Percentiles rank a stretch among this genome's conserved stretches.
These are phyloP conservation scores for Penicillium lividum DNA, from an alignment of 495 filamentous ascomycete genomes.

Conservation along the genomic window DNA sequence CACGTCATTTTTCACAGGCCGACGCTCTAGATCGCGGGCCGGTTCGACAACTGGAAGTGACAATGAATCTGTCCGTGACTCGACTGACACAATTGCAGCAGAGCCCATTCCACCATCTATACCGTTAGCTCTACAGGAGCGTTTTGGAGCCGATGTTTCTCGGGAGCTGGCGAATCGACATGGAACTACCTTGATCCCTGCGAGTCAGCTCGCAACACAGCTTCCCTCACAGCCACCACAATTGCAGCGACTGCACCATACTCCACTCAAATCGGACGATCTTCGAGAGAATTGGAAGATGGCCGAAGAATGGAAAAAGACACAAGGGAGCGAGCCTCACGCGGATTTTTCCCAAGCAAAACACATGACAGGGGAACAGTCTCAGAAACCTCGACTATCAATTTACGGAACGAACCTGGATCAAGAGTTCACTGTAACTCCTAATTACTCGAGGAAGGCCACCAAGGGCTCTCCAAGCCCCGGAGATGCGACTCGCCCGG, in stretches of 20 bases:
- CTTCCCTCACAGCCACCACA: slow-evolving; percentile 1
- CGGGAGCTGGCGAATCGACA: slow-evolving; percentile 33
- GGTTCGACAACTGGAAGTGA: slow-evolving; percentile 31
- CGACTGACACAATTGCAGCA: slow-evolving; percentile 1
- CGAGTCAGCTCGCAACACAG: slow-evolving; percentile 9
- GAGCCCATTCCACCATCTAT: slow-evolving; percentile 21
- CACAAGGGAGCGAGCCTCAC: slow-evolving; percentile 5
- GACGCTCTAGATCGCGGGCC: slow-evolving; percentile 34
- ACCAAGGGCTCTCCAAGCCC: background rate
- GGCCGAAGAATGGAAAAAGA: slow-evolving; percentile 27
- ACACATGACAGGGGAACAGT: background rate
- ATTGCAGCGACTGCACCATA: slow-evolving; percentile 11
- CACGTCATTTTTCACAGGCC: slow-evolving; percentile 36
- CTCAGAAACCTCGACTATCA: background rate
- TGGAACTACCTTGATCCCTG: slow-evolving; percentile 27
- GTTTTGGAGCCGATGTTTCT: slow-evolving; percentile 37
- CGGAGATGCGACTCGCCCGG: too few relatives aligned
- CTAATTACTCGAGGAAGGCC: slow-evolving; percentile 24
- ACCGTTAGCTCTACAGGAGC: slow-evolving; percentile 32
- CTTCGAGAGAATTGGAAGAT: slow-evolving; percentile 32
- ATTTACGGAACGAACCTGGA: slow-evolving; percentile 27
- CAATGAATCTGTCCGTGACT: background rate
- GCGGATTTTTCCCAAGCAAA: background rate
- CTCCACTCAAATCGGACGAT: slow-evolving; percentile 23
- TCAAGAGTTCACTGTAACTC: slow-evolving; percentile 32